These are phyloP conservation scores for Linderniella brevidens DNA, from an alignment of 257 asterid species.

Conservation along the genomic window DNA sequence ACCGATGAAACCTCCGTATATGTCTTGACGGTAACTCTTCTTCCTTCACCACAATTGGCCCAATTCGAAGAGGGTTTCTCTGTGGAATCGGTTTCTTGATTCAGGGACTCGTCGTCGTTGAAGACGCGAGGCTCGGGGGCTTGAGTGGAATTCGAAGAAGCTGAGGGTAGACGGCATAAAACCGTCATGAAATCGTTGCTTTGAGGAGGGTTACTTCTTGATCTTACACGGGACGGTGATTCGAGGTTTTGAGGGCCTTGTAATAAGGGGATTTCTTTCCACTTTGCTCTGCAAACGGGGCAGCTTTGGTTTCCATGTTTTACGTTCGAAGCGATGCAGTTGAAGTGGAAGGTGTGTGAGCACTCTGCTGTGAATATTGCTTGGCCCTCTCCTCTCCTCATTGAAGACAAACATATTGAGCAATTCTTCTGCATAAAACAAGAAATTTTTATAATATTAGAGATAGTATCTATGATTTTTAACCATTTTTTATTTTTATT, in stretches of 20 bases:
- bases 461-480: too few species aligned
- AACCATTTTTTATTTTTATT: too few species aligned
- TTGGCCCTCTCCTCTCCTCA: conserved; percentile 87
- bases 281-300: conserved; percentile 88
- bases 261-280: conserved; percentile 83
- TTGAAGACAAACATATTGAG: conserved; percentile 75
- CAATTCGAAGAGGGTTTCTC: conserved; percentile 17
- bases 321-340: conserved; percentile 84
- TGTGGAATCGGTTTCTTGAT: conserved; percentile 16
- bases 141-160: conserved; percentile 47
- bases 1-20: conserved; percentile 64
- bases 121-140: conserved; percentile 70
- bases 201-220: conserved; percentile 45
- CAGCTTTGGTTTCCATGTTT: conserved; percentile 87
- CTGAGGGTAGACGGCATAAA: conserved; percentile 44
- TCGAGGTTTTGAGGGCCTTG: conserved; percentile 50
- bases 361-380: conserved; percentile 97
- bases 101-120: conserved; percentile 79
- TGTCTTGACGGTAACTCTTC: conserved; percentile 38
- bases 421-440: conserved; percentile 55
- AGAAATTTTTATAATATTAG: neutral
- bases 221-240: conserved; percentile 29
- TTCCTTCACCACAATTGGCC: conserved; percentile 15
- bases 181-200: conserved; percentile 43
- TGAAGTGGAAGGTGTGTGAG: conserved; percentile 92